Percentiles rank a stretch among this genome's conserved stretches.
phyloP scores from a whole-genome alignment of 768 basidiomycete species.

The Naganishia vaughanmartiniae region DNA sequence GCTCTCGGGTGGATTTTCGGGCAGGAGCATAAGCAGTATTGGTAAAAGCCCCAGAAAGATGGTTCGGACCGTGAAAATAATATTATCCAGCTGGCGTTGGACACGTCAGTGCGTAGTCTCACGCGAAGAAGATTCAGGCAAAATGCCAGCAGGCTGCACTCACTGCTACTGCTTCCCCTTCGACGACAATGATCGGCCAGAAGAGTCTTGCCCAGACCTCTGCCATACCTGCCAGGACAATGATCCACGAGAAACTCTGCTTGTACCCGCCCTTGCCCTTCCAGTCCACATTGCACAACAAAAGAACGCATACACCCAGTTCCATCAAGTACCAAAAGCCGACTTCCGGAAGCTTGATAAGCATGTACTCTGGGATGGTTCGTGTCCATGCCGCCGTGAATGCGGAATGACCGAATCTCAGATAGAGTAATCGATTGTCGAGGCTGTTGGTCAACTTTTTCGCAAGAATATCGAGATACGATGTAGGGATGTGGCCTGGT shows the following conservation, averaged over 20 bases:
- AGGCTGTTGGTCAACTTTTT: conserved; percentile 35
- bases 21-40: conserved; percentile 3
- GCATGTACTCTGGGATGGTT: conserved; percentile 6
- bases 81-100: neutral
- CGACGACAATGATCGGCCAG: conserved; percentile 9
- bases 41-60: conserved; percentile 11
- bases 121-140: neutral
- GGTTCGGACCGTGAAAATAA: conserved; percentile 11
- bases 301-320: conserved; percentile 5
- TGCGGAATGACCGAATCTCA: conserved; percentile 40
- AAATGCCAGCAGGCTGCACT: neutral
- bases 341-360: conserved; percentile 20
- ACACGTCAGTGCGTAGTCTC: neutral
- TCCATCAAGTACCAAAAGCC: conserved; percentile 14
- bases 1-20: conserved; percentile 10
- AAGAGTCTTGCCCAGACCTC: conserved; percentile 15
- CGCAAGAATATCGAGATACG: conserved; percentile 34
- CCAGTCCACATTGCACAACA: conserved; percentile 15
- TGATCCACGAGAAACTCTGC: conserved; percentile 23
- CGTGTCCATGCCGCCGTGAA: conserved; percentile 25
- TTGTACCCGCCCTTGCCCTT: conserved; percentile 23
- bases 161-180: conserved; percentile 14
- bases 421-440: conserved; percentile 40
- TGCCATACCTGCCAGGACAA: conserved; percentile 8
- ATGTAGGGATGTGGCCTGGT: conserved; percentile 19